Evolutionary conservation across 257 asterid species (phyloP), one percentile per base, ranked within the genome.

Genomic region (Catharanthus roseus): DNA sequence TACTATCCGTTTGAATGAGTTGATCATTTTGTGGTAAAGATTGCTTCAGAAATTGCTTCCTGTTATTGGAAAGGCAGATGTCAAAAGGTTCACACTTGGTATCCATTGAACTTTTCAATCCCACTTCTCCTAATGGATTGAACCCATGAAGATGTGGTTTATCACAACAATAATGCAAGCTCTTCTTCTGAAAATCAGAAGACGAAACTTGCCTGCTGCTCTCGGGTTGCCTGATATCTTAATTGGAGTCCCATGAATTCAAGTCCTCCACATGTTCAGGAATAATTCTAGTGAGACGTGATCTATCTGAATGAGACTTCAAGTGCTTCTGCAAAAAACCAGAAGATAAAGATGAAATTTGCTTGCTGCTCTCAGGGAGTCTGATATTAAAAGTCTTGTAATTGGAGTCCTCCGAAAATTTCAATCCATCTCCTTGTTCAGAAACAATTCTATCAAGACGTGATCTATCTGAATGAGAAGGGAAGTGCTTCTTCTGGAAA

Each of bases 301-400:
- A 63, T 28, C 68, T 69, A 61, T 54, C 70, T 44, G 70, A 51
- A 29, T 57, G 18, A 61, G 75, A 65, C 49, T n/a, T 38, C 24
- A 10, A 23, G 10, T 26, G 44, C 69, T 38, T 76, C 63, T 79
- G 80, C 62, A 73, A 69, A 56, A 76, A 76, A 67, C 74, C 45
- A 33, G 77, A 54, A 36, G 82, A 78, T 67, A 71, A 66, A 72
- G 23, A 10, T 2, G 78, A 54, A 51, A 8, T 41, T 54, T 26
- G 65, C 29, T 65, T 50, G 44, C 24, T 10, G 65, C 81, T n/a
- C 62, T 78, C 69, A 31, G 75, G 62, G 33, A 47, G 23, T 80
- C 88, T 86, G 50, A 84, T 88, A 70, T 86, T 88, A 75, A 84
- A 86, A 51, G 83, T 82, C 23, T 77, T 15, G 26, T 41, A 26